Evolutionary conservation across 257 asterid species (phyloP), one percentile per base, ranked within the genome.

Genomic region (Nicotiana obtusifolia): DNA sequence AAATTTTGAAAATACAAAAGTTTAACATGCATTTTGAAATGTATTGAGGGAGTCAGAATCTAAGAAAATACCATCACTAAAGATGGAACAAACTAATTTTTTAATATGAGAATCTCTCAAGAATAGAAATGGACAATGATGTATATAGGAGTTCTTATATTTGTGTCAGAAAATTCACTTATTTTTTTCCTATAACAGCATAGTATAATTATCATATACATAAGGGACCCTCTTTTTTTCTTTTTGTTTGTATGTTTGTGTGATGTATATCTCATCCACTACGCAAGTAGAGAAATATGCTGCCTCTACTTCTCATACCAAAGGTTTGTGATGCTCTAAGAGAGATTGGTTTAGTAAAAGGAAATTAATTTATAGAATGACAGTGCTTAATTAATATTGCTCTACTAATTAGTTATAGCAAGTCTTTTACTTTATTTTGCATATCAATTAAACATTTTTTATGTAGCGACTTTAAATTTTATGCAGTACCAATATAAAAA

Each of bases 51-150:
- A 13, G 79, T 2, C 37, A 15, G 61, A 73, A 73, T 73, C 79
- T 73, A 13, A 47, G 79, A 73, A 73, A 73, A 73, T 24, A 73
- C 79, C 62, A 15, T 47, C 62, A 73, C 26, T 73, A 47, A 73
- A 49, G 15, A 47, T 73, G 79, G 79, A 26, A 26, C 28, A 26
- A 26, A n/a, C n/a, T n/a, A n/a, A n/a, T n/a, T n/a, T n/a, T n/a
- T 73, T 73, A 73, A 73, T 37, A 47, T 47, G 22, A 49, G 79
- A 73, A 49, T 49, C 79, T 49, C 41, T 73, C 61, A 47, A 73
- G 79, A 24, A 14, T 73, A 73, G 61, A 73, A 73, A 47, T 26
- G 35, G 35, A 71, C 35, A 69, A 24, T 7, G 11, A 13, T 69
- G 20, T 52, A 41, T 69, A 5, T n/a, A n/a, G n/a, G 49, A 41